Evolutionary conservation across 2,329 filamentous ascomycete genomes (phyloP).

Genomic region (Cytospora paraplurivora): DNA sequence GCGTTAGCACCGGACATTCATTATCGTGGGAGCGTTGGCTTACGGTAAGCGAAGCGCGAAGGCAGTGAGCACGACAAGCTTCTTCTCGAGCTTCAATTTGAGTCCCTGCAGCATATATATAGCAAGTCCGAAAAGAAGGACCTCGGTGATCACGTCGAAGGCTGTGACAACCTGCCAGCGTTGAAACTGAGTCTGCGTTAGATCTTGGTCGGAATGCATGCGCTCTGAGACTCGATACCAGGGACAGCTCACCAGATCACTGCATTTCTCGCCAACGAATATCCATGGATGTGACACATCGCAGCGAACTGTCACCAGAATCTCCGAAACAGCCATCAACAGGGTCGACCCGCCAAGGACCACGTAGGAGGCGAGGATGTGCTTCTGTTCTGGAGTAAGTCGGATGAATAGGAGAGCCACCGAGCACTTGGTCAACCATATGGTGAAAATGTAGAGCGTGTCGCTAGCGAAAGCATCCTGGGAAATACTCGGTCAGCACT

Average conservation of each 20-base stretch:
- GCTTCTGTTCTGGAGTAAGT: conserved; percentile 45
- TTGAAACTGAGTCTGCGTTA: conserved; percentile 34
- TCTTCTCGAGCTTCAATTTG: conserved; percentile 42
- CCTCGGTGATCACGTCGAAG: conserved; percentile 45
- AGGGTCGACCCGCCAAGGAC: conserved; percentile 41
- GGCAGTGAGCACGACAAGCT: conserved; percentile 42
- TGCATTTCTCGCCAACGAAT: conserved; percentile 36
- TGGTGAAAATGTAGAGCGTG: conserved; percentile 44
- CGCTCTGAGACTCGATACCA: not conserved
- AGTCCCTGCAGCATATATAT: conserved; percentile 42
- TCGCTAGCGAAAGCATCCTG: conserved; percentile 44
- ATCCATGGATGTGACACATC: conserved; percentile 42
- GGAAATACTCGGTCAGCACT: not conserved
- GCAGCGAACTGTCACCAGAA: conserved; percentile 46
- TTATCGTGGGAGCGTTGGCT: conserved; percentile 23
- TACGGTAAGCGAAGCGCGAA: conserved; percentile 46
- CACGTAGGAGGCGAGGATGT: conserved; percentile 40
- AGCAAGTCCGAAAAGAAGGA: conserved; percentile 41
- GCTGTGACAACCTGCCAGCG: conserved; percentile 43
- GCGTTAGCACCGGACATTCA: conserved; percentile 6
- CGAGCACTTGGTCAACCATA: conserved; percentile 48
- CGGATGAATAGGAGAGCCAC: conserved; percentile 47
- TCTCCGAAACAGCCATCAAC: conserved; percentile 43
- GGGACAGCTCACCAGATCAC: conserved; percentile 36
- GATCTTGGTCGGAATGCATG: not conserved